Percentiles rank a stretch among this genome's conserved stretches.
These are phyloP conservation scores for Citrus sp. DNA, from an alignment of 345 rosid genomes.

Conservation along the genomic window DNA sequence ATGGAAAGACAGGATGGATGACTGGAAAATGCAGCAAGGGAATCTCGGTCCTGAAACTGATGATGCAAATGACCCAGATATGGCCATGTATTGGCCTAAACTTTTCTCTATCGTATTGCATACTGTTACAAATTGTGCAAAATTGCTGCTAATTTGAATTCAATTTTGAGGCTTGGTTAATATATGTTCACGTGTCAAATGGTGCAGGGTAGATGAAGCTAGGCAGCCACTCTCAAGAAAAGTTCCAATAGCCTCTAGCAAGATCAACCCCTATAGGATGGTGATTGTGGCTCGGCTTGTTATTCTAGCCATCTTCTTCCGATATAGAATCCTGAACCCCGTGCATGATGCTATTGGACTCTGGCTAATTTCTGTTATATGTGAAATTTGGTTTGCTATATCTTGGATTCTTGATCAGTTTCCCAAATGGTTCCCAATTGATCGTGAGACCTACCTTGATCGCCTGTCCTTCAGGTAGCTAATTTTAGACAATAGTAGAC, in stretches of 20 bases:
- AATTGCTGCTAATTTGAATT: not conserved
- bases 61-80: constrained; percentile 61
- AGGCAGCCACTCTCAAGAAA: constrained; percentile 92
- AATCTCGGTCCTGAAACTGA: constrained; percentile 75
- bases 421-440: constrained; percentile 93
- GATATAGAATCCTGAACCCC: constrained; percentile 81
- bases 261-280: constrained; percentile 91
- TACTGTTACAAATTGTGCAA: no score
- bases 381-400: constrained; percentile 94
- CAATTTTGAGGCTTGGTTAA: not conserved
- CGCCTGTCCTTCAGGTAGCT: constrained; percentile 76
- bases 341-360: constrained; percentile 86
- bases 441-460: constrained; percentile 91
- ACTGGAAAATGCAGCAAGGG: constrained; percentile 88
- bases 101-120: not conserved
- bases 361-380: constrained; percentile 87
- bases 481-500: not conserved
- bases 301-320: constrained; percentile 74
- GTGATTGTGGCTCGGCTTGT: constrained; percentile 86
- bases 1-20: constrained; percentile 92
- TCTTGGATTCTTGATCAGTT: constrained; percentile 99
- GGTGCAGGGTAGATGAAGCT: constrained; percentile 80
- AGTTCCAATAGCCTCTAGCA: constrained; percentile 94
- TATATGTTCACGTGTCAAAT: constrained; percentile 8
- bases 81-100: constrained; percentile 47